A percentile compares a stretch with the other conserved stretches of the same genome.
These are phyloP conservation scores for Cryptococcus sp. DNA, from an alignment of 1,284 basidiomycete species.

Conservation along the genomic window DNA sequence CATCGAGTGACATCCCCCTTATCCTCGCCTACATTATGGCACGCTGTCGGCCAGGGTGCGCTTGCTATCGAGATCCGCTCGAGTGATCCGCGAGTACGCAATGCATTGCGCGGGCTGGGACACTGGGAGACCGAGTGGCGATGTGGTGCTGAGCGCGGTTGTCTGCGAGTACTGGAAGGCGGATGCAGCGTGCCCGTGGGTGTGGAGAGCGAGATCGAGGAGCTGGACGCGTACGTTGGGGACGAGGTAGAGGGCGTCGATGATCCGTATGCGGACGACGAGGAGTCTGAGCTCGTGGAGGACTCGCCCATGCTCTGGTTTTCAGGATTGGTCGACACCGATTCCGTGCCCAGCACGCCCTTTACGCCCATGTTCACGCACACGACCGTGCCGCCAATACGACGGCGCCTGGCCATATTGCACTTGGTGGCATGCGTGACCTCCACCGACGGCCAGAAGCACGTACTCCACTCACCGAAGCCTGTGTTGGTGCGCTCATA, in stretches of 20 bases:
- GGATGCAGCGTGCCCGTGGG: conserved; percentile 98
- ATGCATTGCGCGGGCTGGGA: conserved; percentile 67
- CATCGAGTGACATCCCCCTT: conserved; percentile 79
- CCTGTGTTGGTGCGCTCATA: conserved; percentile 60
- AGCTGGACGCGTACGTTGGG: conserved; percentile 23
- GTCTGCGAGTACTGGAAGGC: conserved; percentile 85
- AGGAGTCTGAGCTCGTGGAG: conserved; percentile 21
- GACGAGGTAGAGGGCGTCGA: conserved; percentile 18
- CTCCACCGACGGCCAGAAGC: conserved; percentile 67
- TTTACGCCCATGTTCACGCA: conserved; percentile 15
- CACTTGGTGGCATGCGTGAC: conserved; percentile 77
- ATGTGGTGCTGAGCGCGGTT: conserved; percentile 81
- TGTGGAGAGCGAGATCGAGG: conserved; percentile 60
- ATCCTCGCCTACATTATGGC: conserved; percentile 70
- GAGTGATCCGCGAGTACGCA: conserved; percentile 65
- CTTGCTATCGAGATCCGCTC: conserved; percentile 83
- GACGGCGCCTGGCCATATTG: conserved; percentile 54
- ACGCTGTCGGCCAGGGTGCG: conserved; percentile 95
- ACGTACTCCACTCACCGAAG: conserved; percentile 68
- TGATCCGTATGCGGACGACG: conserved; percentile 23
- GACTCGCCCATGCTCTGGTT: conserved; percentile 46
- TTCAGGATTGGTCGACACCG: conserved; percentile 46
- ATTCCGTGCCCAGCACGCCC: conserved; percentile 18
- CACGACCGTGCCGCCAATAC: conserved; percentile 31
- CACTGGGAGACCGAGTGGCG: conserved; percentile 75